Evolutionary conservation across 2,329 filamentous ascomycete species (phyloP), one percentile per base, ranked within the genome.

Genomic region (Leptographium lundbergii): DNA sequence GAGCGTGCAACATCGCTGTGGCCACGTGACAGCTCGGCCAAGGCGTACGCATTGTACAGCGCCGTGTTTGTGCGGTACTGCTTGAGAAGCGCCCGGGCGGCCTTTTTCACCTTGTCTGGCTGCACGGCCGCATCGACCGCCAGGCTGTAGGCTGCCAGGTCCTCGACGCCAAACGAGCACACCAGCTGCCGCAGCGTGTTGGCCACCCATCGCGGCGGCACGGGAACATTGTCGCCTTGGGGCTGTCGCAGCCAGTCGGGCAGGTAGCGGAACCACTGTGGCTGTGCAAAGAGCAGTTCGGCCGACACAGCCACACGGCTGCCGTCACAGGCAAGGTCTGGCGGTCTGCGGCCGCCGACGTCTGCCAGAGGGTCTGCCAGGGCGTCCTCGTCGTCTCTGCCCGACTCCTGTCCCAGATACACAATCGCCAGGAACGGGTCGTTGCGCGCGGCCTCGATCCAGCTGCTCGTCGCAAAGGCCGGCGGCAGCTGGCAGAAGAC

Each of bases 21-120:
- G 0, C 77, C 81, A 34, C 78, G 78, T 1, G 75, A 74, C 63
- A 73, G 77, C 69, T 95, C 89, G 4, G 90, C 81, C 17, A 89
- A 72, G 0, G 87, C 89, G 67, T 92, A 95, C 0, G 85, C 82
- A 64, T 90, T 87, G 71, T 95, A 96, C 0, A 96, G 74, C 17
- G 77, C 74, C 3, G 88, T 69, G 64, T 83, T 86, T 1, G 81
- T 76, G 0, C 84, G 76, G 59, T 82, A 80, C 54, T 77, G 77
- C 67, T 88, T 92, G n/a, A 96, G 71, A 0, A 95, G 73, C 7
- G 72, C 71, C 66, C 89, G 95, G 0, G 89, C 88, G 7, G 79
- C 75, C 67, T 89, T 95, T 64, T 81, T 86, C 29, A 84, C 81
- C 2, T 72, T 75, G 1, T 70, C 67, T 0, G 79, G 74, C 51